Conservation (phyloP, 1,284 basidiomycete genomes). For the Bondarzewia mesenterica region DNA sequence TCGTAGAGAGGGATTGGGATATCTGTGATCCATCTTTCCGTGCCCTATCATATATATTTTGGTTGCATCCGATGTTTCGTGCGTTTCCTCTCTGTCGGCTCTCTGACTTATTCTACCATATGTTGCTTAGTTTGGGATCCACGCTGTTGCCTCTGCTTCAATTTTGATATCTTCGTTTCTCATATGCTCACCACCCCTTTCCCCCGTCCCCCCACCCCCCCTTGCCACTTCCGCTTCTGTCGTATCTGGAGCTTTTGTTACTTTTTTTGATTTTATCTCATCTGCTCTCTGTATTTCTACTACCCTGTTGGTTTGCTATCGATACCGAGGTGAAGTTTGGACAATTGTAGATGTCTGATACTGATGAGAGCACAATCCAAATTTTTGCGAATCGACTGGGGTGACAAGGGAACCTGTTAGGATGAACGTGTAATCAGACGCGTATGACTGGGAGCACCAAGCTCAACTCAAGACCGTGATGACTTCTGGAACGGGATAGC, state of each 20-base stretch:
- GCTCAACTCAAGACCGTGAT: no score
- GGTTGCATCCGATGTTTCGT: constrained; percentile 14
- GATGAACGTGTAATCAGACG: no score
- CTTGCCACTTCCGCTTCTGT: constrained; percentile 4
- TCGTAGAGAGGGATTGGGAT: constrained; percentile 16
- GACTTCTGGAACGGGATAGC: no score
- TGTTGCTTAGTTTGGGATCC: constrained; percentile 11
- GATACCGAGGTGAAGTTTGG: constrained; percentile 17
- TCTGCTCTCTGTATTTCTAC: constrained; percentile 29
- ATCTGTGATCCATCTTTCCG: constrained; percentile 1
- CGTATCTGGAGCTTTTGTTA: constrained; percentile 13
- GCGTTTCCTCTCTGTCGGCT: constrained; percentile 16
- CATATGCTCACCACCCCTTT: constrained; percentile 21
- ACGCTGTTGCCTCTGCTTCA: constrained; percentile 19
- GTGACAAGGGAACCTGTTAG: no score
- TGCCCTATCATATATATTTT: constrained; percentile 15
- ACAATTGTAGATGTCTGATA: neutral
- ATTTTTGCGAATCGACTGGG: neutral
- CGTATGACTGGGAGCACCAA: no score
- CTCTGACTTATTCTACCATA: constrained; percentile 11
- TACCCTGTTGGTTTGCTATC: constrained; percentile 26
- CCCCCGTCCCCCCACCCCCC: constrained; percentile 18
- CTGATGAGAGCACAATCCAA: no score
- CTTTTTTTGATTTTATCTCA: constrained; percentile 19
- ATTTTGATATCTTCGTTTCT: constrained; percentile 27